Evolutionary conservation across 2,329 filamentous ascomycete species (phyloP).

Genomic region (Zymoseptoria passerinii): DNA sequence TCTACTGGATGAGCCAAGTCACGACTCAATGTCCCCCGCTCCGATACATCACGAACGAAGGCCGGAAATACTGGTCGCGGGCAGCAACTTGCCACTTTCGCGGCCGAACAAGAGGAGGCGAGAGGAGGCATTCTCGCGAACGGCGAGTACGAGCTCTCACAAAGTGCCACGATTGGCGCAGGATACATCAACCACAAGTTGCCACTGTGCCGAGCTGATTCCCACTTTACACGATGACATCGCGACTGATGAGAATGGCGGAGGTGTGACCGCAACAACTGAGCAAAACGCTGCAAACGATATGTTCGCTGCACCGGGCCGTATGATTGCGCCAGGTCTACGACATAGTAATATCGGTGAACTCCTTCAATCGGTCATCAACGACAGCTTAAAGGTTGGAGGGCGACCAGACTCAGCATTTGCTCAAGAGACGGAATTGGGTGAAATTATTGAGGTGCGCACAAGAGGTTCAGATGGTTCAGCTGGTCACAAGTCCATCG

Average conservation of each 20-base stretch:
- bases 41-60: slow-evolving; percentile 26
- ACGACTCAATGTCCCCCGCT: slow-evolving; percentile 22
- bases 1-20: slow-evolving; percentile 18
- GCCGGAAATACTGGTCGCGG: slow-evolving; percentile 38
- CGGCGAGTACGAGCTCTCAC: slow-evolving; percentile 19
- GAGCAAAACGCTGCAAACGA: slow-evolving; percentile 8
- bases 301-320: slow-evolving; percentile 3
- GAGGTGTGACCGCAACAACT: slow-evolving; percentile 7
- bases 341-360: slow-evolving; percentile 42
- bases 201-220: slow-evolving; percentile 12
- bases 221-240: slow-evolving; percentile 22
- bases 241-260: slow-evolving; percentile 6
- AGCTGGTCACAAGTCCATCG: slow-evolving; percentile 39
- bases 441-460: slow-evolving; percentile 43
- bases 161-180: slow-evolving; percentile 12
- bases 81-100: slow-evolving; percentile 33
- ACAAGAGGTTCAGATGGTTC: slow-evolving; percentile 38
- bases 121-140: slow-evolving; percentile 29
- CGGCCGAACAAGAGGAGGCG: slow-evolving; percentile 38
- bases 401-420: slow-evolving; percentile 46
- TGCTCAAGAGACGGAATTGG: slow-evolving; percentile 38
- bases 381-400: slow-evolving; percentile 45
- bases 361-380: slow-evolving; percentile 44
- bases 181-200: slow-evolving; percentile 6
- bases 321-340: slow-evolving; percentile 39